A percentile compares a stretch with the other conserved stretches of the same genome.
These are phyloP conservation scores for Iris macrosiphon DNA, from an alignment of 106 monocot species.

Conservation along the genomic window DNA sequence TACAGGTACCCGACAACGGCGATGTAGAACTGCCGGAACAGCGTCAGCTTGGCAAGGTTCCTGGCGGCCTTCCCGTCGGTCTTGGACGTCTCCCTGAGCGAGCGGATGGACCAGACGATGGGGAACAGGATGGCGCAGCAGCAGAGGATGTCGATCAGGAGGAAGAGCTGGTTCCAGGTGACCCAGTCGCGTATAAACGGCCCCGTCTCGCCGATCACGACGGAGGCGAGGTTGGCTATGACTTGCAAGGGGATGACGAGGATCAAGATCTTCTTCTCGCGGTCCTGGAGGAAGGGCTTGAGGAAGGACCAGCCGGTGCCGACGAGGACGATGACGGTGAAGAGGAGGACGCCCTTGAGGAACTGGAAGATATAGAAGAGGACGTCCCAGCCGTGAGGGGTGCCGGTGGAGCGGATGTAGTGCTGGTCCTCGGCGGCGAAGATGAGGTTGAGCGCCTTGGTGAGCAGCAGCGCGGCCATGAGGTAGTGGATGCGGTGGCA, in stretches of 20 bases:
- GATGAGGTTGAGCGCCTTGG: conserved; percentile 52
- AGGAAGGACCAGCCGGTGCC: conserved; percentile 98
- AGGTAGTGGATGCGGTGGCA: conserved; percentile 72
- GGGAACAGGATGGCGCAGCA: conserved; percentile 85
- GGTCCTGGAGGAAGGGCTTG: conserved; percentile 88
- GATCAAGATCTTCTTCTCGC: conserved; percentile 95
- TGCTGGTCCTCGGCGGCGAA: conserved; percentile 88
- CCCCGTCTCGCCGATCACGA: conserved; percentile 72
- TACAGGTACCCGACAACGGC: conserved; percentile 84
- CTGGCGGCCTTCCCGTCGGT: conserved; percentile 89
- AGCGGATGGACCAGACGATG: conserved; percentile 78
- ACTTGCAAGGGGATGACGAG: conserved; percentile 88
- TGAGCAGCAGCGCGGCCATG: conserved; percentile 67
- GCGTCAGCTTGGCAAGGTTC: conserved; percentile 70
- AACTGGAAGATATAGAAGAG: conserved; percentile 94
- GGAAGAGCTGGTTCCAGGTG: conserved; percentile 80
- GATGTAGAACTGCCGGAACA: conserved; percentile 86
- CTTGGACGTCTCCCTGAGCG: conserved; percentile 81
- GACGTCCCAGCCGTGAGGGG: conserved; percentile 91
- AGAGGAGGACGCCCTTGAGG: conserved; percentile 67
- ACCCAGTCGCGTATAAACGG: conserved; percentile 64
- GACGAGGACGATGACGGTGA: conserved; percentile 82
- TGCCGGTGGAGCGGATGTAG: conserved; percentile 72
- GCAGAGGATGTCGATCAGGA: conserved; percentile 72
- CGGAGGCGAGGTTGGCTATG: conserved; percentile 63